A percentile compares a stretch with the other conserved stretches of the same genome.
Conservation (phyloP, 371 early-diverging fungal genomes). For the Haplosporangium sp. region DNA sequence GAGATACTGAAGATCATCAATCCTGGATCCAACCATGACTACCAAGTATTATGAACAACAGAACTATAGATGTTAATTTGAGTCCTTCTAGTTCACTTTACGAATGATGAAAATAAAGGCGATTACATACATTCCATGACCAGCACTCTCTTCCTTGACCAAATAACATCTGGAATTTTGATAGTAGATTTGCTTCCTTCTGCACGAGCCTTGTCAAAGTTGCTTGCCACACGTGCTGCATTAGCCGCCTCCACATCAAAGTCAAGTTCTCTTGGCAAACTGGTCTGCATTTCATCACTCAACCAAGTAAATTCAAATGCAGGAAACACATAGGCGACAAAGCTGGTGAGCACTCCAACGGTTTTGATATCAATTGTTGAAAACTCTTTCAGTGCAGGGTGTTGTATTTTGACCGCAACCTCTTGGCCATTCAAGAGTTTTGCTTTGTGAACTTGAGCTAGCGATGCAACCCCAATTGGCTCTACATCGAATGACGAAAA, state of each 20-base stretch:
- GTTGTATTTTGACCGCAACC: conserved; percentile 95
- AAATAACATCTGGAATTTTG: conserved; percentile 75
- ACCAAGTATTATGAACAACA: not conserved
- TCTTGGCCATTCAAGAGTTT: conserved; percentile 65
- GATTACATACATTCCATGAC: conserved; percentile 81
- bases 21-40: conserved; percentile 54
- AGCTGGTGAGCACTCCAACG: conserved; percentile 69
- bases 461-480: conserved; percentile 87
- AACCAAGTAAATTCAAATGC: conserved; percentile 94
- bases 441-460: conserved; percentile 89
- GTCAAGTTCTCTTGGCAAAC: conserved; percentile 89
- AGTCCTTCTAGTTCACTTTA: not conserved
- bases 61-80: no score
- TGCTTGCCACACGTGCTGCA: conserved; percentile 67
- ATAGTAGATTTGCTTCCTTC: conserved; percentile 58
- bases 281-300: conserved; percentile 86
- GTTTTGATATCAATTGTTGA: conserved; percentile 86
- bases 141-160: conserved; percentile 73
- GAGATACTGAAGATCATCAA: conserved; percentile 83
- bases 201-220: conserved; percentile 62
- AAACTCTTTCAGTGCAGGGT: conserved; percentile 81
- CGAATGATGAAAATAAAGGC: not conserved
- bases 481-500: conserved; percentile 78
- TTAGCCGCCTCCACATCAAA: conserved; percentile 85
- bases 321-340: conserved; percentile 80